These are phyloP conservation scores for apple (Malus domestica) DNA, from an alignment of 306 rosid species.

Conservation along the genomic window DNA sequence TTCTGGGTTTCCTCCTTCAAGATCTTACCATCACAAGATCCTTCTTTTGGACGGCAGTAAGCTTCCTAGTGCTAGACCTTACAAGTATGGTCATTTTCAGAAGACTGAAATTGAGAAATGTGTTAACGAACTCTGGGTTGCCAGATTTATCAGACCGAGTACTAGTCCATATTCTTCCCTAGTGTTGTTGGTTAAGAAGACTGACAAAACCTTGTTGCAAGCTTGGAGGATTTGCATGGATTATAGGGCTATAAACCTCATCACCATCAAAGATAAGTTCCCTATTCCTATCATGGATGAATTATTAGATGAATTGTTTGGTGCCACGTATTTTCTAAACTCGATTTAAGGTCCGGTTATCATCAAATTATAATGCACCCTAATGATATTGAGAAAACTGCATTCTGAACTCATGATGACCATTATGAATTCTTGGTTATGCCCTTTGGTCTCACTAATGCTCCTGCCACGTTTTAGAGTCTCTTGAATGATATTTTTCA, in stretches of 20 bases:
- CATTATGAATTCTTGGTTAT: neutral
- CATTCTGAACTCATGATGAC: neutral
- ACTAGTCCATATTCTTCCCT: neutral
- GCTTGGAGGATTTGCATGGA: neutral
- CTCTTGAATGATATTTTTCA: neutral
- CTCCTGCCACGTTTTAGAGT: neutral
- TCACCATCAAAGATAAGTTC: neutral
- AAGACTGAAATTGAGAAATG: neutral
- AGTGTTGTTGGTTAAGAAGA: neutral
- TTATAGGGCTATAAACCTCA: neutral
- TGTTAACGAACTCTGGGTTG: neutral
- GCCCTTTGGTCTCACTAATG: neutral
- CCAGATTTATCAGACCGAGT: neutral
- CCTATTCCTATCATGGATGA: neutral
- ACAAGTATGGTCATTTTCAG: neutral
- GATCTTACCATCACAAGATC: neutral
- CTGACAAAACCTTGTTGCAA: neutral
- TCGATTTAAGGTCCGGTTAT: neutral
- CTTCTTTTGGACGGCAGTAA: neutral
- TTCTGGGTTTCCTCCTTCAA: neutral
- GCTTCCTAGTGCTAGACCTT: neutral
- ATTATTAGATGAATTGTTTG: no score
- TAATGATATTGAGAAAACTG: neutral
- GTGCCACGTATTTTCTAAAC: neutral
- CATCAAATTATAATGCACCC: neutral